These are phyloP conservation scores for Lentinula guzmanii DNA, from an alignment of 768 basidiomycete genomes.

Conservation along the genomic window DNA sequence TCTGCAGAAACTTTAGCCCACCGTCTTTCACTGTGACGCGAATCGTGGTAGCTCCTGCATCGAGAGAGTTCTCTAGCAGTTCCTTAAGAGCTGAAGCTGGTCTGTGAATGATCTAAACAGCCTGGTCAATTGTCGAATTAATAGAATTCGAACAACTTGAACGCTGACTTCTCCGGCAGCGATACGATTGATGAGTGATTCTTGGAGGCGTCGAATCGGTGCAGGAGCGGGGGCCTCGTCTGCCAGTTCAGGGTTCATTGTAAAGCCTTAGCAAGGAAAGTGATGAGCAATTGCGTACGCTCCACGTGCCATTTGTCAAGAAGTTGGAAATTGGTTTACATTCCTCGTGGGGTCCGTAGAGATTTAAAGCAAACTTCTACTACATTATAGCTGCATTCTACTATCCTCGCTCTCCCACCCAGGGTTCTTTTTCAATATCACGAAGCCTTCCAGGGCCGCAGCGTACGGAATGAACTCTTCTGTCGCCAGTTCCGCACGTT, in stretches of 20 bases:
- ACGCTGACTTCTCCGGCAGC: slow-evolving; percentile 65
- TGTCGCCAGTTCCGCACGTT: slow-evolving; percentile 92
- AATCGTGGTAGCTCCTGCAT: slow-evolving; percentile 86
- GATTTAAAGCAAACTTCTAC: background rate
- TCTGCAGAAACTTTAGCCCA: slow-evolving; percentile 90
- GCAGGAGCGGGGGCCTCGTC: slow-evolving; percentile 32
- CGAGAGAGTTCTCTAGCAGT: slow-evolving; percentile 90
- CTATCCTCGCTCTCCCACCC: slow-evolving; percentile 84
- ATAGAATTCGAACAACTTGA: background rate
- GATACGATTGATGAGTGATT: slow-evolving; percentile 86
- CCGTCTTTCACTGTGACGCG: slow-evolving; percentile 91
- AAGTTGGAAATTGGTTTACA: too few relatives aligned
- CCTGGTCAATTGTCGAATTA: background rate
- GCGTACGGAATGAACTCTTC: slow-evolving; percentile 94
- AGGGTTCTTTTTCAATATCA: slow-evolving; percentile 88
- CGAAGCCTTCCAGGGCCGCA: slow-evolving; percentile 88
- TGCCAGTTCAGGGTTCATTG: background rate
- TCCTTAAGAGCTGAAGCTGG: slow-evolving; percentile 96
- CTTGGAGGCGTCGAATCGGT: slow-evolving; percentile 71
- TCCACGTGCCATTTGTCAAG: background rate
- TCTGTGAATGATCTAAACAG: slow-evolving; percentile 69
- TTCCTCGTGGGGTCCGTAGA: background rate
- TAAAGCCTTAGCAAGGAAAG: background rate
- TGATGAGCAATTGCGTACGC: background rate
- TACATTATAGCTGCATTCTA: slow-evolving; percentile 48